Conservation (phyloP, 495 filamentous ascomycete species). For the Aspergillus ellipticus region DNA sequence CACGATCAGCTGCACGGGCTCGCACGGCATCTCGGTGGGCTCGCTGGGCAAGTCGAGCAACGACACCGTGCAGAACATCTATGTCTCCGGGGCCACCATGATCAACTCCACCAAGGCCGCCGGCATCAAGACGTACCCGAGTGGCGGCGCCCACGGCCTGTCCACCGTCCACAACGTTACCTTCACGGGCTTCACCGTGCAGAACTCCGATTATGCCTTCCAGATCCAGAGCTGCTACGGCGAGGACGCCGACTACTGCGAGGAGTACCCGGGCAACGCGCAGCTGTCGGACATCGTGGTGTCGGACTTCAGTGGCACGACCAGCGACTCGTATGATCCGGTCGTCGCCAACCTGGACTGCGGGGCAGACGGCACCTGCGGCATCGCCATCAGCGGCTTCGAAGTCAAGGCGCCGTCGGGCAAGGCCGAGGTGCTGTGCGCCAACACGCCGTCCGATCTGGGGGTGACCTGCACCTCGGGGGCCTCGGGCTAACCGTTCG, state of each 20-base stretch:
- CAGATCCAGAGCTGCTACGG: conserved; percentile 49
- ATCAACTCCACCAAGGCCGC: conserved; percentile 40
- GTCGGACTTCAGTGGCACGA: conserved; percentile 36
- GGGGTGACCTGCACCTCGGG: conserved; percentile 38
- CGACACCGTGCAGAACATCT: conserved; percentile 38
- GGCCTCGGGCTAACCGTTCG: conserved; percentile 25
- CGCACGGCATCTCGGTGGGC: conserved; percentile 41
- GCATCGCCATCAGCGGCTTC: conserved; percentile 29
- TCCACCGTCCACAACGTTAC: conserved; percentile 43
- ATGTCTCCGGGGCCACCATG: conserved; percentile 37
- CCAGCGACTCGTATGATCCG: conserved; percentile 35
- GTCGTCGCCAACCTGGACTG: conserved; percentile 39
- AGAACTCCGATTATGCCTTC: conserved; percentile 42
- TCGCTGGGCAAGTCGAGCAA: conserved; percentile 28
- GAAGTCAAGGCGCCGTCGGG: conserved; percentile 33
- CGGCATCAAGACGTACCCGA: conserved; percentile 44
- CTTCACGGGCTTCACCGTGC: conserved; percentile 32
- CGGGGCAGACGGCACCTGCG: conserved; percentile 36
- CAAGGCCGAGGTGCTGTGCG: conserved; percentile 31
- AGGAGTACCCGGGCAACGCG: conserved; percentile 31
- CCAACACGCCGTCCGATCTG: conserved; percentile 33
- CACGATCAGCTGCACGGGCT: conserved; percentile 37
- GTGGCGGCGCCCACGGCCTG: conserved; percentile 28
- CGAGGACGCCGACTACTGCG: conserved; percentile 38
- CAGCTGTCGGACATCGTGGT: conserved; percentile 33